Conservation (phyloP, 768 basidiomycete genomes). For the Naematelia aurantialba region DNA sequence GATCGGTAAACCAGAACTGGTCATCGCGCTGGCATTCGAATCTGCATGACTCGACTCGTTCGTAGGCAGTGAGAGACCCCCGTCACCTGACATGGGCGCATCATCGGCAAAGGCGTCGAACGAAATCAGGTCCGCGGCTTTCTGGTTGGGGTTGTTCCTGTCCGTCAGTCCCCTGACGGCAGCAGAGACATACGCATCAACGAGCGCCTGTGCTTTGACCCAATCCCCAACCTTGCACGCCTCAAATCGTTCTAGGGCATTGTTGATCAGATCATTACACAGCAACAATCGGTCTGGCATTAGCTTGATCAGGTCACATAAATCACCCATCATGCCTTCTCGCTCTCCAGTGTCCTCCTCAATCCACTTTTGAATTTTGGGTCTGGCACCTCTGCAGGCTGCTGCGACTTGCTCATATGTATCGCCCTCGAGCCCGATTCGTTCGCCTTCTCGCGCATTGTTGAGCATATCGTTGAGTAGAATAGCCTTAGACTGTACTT, state of each 20-base stretch:
- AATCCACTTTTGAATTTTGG: slow-evolving; percentile 97
- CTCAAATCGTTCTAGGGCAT: slow-evolving; percentile 81
- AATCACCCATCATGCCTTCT: slow-evolving; percentile 79
- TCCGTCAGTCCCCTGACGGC: neutral
- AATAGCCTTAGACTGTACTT: slow-evolving; percentile 90
- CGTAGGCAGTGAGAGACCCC: slow-evolving; percentile 35
- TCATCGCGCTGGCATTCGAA: slow-evolving; percentile 14
- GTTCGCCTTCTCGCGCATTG: slow-evolving; percentile 78
- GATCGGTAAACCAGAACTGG: slow-evolving; percentile 45
- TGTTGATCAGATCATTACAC: slow-evolving; percentile 98
- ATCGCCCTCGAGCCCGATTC: slow-evolving; percentile 74
- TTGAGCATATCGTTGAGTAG: slow-evolving; percentile 96
- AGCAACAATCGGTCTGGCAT: slow-evolving; percentile 81
- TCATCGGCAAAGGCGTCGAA: slow-evolving; percentile 52
- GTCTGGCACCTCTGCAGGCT: slow-evolving; percentile 73
- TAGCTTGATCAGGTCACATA: neutral
- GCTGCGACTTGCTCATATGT: slow-evolving; percentile 93
- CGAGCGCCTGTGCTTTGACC: slow-evolving; percentile 52
- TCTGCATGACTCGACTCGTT: slow-evolving; percentile 11
- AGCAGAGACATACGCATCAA: slow-evolving; percentile 47
- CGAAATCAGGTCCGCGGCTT: slow-evolving; percentile 49
- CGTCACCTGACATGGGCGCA: slow-evolving; percentile 30
- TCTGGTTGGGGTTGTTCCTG: slow-evolving; percentile 48
- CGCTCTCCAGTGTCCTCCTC: slow-evolving; percentile 58
- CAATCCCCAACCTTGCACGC: slow-evolving; percentile 91